These are phyloP conservation scores for Metschnikowia rubicola DNA, from an alignment of 805 yeast genomes.

Conservation along the genomic window DNA sequence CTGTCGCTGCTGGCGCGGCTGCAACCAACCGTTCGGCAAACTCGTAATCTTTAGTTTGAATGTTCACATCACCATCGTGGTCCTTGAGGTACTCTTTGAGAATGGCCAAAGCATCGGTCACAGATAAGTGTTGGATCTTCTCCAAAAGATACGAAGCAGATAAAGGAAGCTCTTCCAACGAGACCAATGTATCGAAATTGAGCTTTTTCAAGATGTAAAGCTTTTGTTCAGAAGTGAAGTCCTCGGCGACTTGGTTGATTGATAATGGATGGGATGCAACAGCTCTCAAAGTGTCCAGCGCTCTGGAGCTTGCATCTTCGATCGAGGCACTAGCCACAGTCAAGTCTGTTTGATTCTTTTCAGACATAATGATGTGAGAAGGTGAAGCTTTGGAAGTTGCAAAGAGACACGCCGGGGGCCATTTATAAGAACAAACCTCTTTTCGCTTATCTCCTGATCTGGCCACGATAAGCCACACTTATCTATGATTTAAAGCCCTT, in stretches of 20 bases:
- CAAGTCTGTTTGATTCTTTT: neutral
- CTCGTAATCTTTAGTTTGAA: constrained; percentile 35
- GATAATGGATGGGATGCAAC: constrained; percentile 24
- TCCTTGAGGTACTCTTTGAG: constrained; percentile 36
- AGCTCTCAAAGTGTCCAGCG: constrained; percentile 14
- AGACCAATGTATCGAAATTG: constrained; percentile 21
- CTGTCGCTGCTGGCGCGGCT: neutral
- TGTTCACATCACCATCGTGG: constrained; percentile 48
- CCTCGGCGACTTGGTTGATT: constrained; percentile 24
- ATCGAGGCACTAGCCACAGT: neutral
- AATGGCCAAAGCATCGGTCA: constrained; percentile 38
- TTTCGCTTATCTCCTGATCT: too few relatives aligned
- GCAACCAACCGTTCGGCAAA: constrained; percentile 23
- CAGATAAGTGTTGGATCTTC: constrained; percentile 31
- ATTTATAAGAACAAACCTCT: too few relatives aligned
- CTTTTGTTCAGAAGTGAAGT: constrained; percentile 27
- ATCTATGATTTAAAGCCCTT: too few relatives aligned
- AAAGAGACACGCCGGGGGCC: too few relatives aligned
- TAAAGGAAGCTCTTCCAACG: constrained; percentile 31
- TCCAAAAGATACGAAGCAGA: constrained; percentile 38
- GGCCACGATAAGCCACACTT: too few relatives aligned
- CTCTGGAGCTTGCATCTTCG: neutral
- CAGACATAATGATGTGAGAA: neutral
- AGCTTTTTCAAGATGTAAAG: constrained; percentile 26
- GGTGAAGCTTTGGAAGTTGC: too few relatives aligned